phyloP scores from a whole-genome alignment of 75 land plant genomes.

The Cupressus sempervirens region DNA sequence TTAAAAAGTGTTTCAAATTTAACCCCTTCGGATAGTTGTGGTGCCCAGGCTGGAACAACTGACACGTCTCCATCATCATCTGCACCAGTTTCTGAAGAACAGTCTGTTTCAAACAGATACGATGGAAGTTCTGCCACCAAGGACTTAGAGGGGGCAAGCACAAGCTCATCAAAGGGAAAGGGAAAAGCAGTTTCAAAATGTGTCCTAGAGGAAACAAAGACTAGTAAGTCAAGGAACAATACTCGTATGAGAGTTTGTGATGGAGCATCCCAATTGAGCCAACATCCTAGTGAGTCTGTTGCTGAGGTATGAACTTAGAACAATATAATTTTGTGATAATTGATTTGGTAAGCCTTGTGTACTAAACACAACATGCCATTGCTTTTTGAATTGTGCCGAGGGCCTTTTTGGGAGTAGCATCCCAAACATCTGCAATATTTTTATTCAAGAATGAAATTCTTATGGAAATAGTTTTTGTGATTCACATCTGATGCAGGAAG shows the following conservation, averaged over 20 bases:
- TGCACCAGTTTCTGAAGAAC: constrained; percentile 49
- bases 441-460: background rate
- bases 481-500: constrained; percentile 29
- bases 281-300: constrained; percentile 23
- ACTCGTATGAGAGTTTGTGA: constrained; percentile 34
- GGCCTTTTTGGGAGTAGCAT: background rate
- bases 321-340: background rate
- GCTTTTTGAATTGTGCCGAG: background rate
- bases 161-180: constrained; percentile 28
- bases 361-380: background rate
- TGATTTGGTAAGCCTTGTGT: background rate
- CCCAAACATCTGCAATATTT: background rate
- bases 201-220: constrained; percentile 17
- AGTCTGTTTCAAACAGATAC: constrained; percentile 74
- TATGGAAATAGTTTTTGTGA: background rate
- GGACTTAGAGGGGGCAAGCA: constrained; percentile 20
- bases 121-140: constrained; percentile 15
- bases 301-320: background rate
- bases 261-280: constrained; percentile 23
- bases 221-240: constrained; percentile 40
- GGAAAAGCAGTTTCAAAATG: constrained; percentile 11
- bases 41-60: constrained; percentile 36
- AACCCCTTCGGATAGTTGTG: constrained; percentile 41
- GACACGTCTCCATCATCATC: constrained; percentile 47
- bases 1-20: constrained; percentile 21